These are phyloP conservation scores for Bryum argenteum DNA, from an alignment of 225 moss, liverwort and hornwort species.

Conservation along the genomic window DNA sequence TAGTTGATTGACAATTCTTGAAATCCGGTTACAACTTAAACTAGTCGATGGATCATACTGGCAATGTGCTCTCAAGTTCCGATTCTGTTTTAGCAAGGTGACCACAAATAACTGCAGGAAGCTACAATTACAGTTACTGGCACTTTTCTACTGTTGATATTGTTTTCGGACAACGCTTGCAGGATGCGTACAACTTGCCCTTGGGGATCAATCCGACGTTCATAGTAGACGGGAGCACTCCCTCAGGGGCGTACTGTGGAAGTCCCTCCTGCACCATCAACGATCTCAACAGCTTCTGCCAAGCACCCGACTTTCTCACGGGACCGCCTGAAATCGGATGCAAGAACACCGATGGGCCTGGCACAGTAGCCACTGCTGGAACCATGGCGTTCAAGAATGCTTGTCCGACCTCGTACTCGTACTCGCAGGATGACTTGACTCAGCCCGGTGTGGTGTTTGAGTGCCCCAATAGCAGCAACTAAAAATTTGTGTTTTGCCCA, in stretches of 20 bases:
- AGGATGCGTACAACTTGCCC: constrained; percentile 17
- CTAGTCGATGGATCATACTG: too few relatives aligned
- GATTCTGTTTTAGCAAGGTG: too few relatives aligned
- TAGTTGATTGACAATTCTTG: too few relatives aligned
- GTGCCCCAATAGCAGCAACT: constrained; percentile 14
- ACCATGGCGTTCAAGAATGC: background rate
- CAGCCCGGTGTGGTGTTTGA: background rate
- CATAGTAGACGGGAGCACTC: background rate
- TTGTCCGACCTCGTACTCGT: background rate
- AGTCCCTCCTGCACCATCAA: constrained; percentile 10
- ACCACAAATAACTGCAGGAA: too few relatives aligned
- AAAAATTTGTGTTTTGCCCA: constrained; percentile 21
- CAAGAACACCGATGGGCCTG: background rate
- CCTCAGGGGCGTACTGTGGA: background rate
- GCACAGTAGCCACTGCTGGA: background rate
- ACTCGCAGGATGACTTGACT: background rate
- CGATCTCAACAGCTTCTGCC: constrained; percentile 16
- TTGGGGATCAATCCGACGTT: background rate
- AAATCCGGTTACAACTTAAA: too few relatives aligned
- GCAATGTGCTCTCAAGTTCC: too few relatives aligned
- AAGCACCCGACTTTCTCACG: background rate
- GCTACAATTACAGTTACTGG: too few relatives aligned
- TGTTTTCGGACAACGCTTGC: background rate
- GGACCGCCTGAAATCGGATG: constrained; percentile 7
- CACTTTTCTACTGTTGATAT: too few relatives aligned